Evolutionary conservation across 179 eudicot species (phyloP).

Genomic region (Silene vulgaris): DNA sequence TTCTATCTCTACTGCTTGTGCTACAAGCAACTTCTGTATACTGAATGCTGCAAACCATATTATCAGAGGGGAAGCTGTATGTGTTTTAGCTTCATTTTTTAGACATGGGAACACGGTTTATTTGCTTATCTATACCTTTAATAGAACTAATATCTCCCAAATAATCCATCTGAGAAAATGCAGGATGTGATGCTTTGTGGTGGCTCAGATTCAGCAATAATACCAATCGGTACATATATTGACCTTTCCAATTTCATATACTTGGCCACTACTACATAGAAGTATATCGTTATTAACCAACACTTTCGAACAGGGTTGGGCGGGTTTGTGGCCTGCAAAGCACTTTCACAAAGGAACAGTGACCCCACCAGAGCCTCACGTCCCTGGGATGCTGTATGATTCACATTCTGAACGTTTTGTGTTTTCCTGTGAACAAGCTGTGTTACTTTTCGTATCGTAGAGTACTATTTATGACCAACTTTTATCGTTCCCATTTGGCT

Average conservation of each 20-base stretch:
- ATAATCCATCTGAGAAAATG: slow-evolving; percentile 17
- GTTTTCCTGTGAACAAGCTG: background rate
- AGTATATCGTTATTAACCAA: slow-evolving; percentile 2
- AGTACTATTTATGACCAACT: background rate
- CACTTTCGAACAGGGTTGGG: slow-evolving; percentile 66
- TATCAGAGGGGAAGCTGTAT: slow-evolving; percentile 91
- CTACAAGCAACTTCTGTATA: slow-evolving; percentile 94
- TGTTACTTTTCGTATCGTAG: background rate
- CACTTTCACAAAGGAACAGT: slow-evolving; percentile 82
- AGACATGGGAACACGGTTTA: slow-evolving; percentile 4
- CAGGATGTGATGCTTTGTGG: slow-evolving; percentile 99
- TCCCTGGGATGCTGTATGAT: slow-evolving; percentile 85
- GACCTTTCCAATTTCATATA: slow-evolving; percentile 14
- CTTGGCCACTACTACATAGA: background rate
- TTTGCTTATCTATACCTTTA: background rate
- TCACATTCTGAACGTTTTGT: slow-evolving; percentile 1
- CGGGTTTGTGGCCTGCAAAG: slow-evolving; percentile 95
- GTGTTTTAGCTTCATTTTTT: slow-evolving; percentile 27
- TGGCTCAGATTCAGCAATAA: slow-evolving; percentile 88
- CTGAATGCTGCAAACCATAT: slow-evolving; percentile 93
- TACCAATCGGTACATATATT: slow-evolving; percentile 70
- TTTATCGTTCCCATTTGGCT: background rate
- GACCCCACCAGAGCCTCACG: slow-evolving; percentile 96
- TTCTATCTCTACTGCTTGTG: slow-evolving; percentile 97
- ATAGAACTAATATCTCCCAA: background rate